These are phyloP conservation scores for Cerioporus squamosus DNA, from an alignment of 1,284 basidiomycete species.

Conservation along the genomic window DNA sequence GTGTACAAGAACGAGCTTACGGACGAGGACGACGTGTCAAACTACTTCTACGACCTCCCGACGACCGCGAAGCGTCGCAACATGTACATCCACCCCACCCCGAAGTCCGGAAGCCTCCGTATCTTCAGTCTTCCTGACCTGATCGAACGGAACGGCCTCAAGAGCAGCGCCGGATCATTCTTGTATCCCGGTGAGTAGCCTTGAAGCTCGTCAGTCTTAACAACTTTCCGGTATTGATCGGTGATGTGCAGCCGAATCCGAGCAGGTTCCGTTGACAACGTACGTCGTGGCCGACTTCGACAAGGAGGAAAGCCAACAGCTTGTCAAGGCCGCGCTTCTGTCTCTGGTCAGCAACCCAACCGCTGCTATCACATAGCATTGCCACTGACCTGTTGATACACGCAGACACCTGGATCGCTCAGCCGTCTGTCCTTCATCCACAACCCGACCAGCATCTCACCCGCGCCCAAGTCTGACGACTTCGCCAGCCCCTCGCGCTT, in stretches of 20 bases:
- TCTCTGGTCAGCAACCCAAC: slow-evolving; percentile 58
- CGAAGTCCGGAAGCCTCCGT: slow-evolving; percentile 47
- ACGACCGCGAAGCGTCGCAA: slow-evolving; percentile 74
- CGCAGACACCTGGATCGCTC: slow-evolving; percentile 46
- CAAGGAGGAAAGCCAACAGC: slow-evolving; percentile 53
- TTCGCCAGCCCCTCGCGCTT: slow-evolving; percentile 41
- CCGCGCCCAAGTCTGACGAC: slow-evolving; percentile 18
- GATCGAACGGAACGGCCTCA: slow-evolving; percentile 46
- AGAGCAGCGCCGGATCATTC: slow-evolving; percentile 47
- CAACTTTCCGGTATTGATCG: neutral
- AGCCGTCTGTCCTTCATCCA: slow-evolving; percentile 69
- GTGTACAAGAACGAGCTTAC: slow-evolving; percentile 67
- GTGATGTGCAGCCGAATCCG: slow-evolving; percentile 36
- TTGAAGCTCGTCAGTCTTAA: slow-evolving; percentile 22
- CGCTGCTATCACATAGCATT: neutral
- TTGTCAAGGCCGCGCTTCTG: slow-evolving; percentile 66
- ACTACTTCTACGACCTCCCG: slow-evolving; percentile 91
- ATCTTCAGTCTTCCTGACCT: slow-evolving; percentile 58
- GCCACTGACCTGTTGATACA: neutral
- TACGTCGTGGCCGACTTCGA: slow-evolving; percentile 86
- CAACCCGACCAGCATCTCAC: slow-evolving; percentile 46
- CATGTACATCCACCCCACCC: slow-evolving; percentile 63
- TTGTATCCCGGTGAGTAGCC: slow-evolving; percentile 59
- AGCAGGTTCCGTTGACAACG: slow-evolving; percentile 52
- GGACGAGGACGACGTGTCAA: slow-evolving; percentile 64